Evolutionary conservation across 805 yeast genomes (phyloP).

Genomic region (Isabelozyma pseudorhagii): DNA sequence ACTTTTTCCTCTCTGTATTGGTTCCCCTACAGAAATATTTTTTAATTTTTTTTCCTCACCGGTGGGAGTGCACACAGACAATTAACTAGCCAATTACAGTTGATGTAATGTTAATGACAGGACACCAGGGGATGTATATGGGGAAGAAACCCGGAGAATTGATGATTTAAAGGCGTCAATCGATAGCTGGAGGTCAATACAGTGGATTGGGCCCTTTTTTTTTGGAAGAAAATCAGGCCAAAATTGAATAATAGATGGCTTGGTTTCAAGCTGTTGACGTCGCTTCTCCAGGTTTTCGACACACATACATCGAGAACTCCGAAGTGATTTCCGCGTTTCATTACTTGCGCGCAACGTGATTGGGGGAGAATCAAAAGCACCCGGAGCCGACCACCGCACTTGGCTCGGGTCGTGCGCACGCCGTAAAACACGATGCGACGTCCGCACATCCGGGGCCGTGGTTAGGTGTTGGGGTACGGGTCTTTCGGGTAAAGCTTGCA

Average conservation of each 20-base stretch:
- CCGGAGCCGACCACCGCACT: not conserved
- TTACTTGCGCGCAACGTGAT: not conserved
- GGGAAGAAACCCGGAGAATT: no score
- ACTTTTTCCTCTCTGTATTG: slow-evolving; percentile 1
- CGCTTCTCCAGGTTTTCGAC: slow-evolving; percentile 5
- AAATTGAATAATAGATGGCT: not conserved
- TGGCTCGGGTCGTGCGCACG: not conserved
- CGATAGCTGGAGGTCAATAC: not conserved
- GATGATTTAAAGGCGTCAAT: not conserved
- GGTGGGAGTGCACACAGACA: not conserved
- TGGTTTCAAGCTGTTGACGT: not conserved
- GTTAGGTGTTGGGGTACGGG: no score
- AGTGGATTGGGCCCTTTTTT: not conserved
- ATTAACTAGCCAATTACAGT: slow-evolving; percentile 3
- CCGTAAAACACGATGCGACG: not conserved
- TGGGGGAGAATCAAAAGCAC: not conserved
- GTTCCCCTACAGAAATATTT: not conserved
- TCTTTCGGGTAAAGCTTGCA: no score
- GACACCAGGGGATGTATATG: not conserved
- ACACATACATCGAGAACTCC: not conserved
- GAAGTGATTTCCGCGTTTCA: not conserved
- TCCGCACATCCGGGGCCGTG: not conserved
- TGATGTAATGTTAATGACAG: slow-evolving; percentile 3
- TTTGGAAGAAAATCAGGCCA: not conserved
- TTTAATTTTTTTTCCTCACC: not conserved